Percentiles rank a stretch among this genome's conserved stretches.
Conservation (phyloP, 2,329 filamentous ascomycete genomes). For the Herpomyces periplanetae region DNA sequence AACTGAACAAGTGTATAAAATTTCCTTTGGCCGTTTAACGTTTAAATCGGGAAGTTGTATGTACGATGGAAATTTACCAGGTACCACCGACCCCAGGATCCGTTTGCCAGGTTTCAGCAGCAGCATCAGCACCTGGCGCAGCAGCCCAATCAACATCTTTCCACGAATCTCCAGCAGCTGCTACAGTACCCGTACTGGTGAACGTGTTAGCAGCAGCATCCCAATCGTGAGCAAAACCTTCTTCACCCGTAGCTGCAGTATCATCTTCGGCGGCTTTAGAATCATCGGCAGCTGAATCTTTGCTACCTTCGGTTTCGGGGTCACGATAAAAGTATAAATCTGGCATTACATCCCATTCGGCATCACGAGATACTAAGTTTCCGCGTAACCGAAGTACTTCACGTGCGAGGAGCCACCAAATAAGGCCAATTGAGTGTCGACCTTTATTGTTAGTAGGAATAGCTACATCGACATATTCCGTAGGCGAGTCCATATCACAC, state of each 20-base stretch:
- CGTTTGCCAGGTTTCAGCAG: too few relatives aligned
- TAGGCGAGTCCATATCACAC: constrained; percentile 94
- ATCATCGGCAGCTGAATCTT: constrained; percentile 50
- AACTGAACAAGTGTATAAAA: too few relatives aligned
- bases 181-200: too few relatives aligned
- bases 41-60: too few relatives aligned
- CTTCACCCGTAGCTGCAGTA: constrained; percentile 23
- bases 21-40: too few relatives aligned
- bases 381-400: constrained; percentile 96
- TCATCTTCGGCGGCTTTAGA: constrained; percentile 52
- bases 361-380: constrained; percentile 77
- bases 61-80: too few relatives aligned
- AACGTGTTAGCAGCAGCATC: too few relatives aligned
- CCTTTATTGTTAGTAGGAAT: constrained; percentile 99
- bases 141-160: too few relatives aligned
- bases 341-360: constrained; percentile 95
- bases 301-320: constrained; percentile 96
- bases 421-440: constrained; percentile 82
- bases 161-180: too few relatives aligned
- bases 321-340: constrained; percentile 99
- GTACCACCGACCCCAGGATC: too few relatives aligned
- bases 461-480: constrained; percentile 96
- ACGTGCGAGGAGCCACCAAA: constrained; percentile 99
- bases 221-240: too few relatives aligned
- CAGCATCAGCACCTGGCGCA: too few relatives aligned